These are phyloP conservation scores for Cylindricascospora bacillispora DNA, from an alignment of 1,139 yeast species.

Conservation along the genomic window DNA sequence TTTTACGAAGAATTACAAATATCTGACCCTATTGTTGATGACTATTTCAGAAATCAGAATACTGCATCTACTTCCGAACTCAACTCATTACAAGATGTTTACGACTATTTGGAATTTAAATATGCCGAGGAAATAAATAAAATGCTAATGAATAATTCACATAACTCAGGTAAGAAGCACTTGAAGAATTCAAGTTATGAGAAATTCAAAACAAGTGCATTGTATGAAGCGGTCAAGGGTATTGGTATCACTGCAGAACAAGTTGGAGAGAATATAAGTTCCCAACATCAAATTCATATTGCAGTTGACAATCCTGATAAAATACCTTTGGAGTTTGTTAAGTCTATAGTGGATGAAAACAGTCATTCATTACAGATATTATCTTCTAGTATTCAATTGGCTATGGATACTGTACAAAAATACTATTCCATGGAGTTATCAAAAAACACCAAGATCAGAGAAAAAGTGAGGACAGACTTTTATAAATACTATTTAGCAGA, in stretches of 20 bases:
- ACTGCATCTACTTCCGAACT: conserved; percentile 49
- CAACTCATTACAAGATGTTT: conserved; percentile 56
- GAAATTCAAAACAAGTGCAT: conserved; percentile 53
- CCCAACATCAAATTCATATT: conserved; percentile 59
- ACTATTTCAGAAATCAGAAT: conserved; percentile 40
- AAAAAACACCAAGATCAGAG: conserved; percentile 72
- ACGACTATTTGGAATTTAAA: conserved; percentile 71
- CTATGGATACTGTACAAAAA: conserved; percentile 61
- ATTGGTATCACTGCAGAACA: conserved; percentile 70
- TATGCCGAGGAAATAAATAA: conserved; percentile 64
- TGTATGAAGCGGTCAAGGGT: conserved; percentile 57
- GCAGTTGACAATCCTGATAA: conserved; percentile 56
- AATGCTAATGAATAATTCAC: conserved; percentile 23
- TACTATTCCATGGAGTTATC: conserved; percentile 69
- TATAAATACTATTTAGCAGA: conserved; percentile 58
- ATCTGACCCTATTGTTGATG: conserved; percentile 51
- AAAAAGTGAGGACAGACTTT: conserved; percentile 58
- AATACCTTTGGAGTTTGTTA: conserved; percentile 54
- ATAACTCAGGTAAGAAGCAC: conserved; percentile 42
- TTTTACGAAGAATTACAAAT: conserved; percentile 43
- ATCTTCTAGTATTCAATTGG: conserved; percentile 48
- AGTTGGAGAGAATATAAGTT: conserved; percentile 72
- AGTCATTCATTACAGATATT: conserved; percentile 32
- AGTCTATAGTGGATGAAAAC: conserved; percentile 38
- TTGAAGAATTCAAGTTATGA: conserved; percentile 65